A percentile compares a stretch with the other conserved stretches of the same genome.
phyloP scores from a whole-genome alignment of 2,329 filamentous ascomycete species.

The Ophiocordyceps camponoti-rufipedis region DNA sequence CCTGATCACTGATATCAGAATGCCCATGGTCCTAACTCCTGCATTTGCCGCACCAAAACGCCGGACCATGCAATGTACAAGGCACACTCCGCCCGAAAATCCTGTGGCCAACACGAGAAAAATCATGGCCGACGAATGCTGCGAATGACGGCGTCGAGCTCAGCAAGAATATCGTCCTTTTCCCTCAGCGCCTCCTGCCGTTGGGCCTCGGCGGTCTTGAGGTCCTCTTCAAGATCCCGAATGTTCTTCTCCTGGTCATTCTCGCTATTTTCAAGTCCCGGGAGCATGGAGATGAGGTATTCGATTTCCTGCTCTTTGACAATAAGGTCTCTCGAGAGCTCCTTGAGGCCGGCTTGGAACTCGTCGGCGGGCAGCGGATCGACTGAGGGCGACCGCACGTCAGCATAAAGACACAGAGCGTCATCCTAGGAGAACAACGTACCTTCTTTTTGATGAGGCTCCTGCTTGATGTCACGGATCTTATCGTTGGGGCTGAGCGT shows the following conservation, averaged over 20 bases:
- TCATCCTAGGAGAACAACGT: conserved; percentile 1
- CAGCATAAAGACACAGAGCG: neutral
- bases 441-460: conserved; percentile 33
- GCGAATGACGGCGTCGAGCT: conserved; percentile 42
- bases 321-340: conserved; percentile 60
- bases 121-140: conserved; percentile 38
- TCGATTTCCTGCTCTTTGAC: conserved; percentile 74
- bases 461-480: conserved; percentile 38
- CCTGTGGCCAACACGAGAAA: neutral
- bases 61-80: neutral
- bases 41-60: neutral
- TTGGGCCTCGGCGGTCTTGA: conserved; percentile 43
- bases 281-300: conserved; percentile 53
- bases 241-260: conserved; percentile 54
- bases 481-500: conserved; percentile 38
- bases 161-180: conserved; percentile 39
- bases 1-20: too few species aligned
- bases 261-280: conserved; percentile 63
- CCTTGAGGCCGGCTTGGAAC: conserved; percentile 49
- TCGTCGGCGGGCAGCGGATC: conserved; percentile 43
- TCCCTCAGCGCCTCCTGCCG: conserved; percentile 45
- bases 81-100: neutral
- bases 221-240: conserved; percentile 44
- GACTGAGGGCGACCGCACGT: conserved; percentile 20
- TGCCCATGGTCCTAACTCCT: too few species aligned